Evolutionary conservation across 306 rosid species (phyloP).

Genomic region (Astragalus membranaceus): DNA sequence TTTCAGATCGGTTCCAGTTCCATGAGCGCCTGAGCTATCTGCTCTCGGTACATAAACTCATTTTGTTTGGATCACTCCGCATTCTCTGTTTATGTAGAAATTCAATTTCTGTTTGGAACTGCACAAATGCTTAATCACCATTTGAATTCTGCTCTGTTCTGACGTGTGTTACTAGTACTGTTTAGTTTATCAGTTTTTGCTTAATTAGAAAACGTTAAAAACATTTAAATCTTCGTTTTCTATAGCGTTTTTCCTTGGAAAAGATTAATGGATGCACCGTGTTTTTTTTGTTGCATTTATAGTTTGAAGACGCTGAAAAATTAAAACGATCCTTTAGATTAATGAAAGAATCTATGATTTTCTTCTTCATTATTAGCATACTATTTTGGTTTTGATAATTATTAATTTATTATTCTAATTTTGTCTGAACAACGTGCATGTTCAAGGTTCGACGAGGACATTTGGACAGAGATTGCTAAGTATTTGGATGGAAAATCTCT

Average conservation of each 20-base stretch:
- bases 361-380: background rate
- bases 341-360: background rate
- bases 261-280: background rate
- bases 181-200: background rate
- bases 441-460: slow-evolving; percentile 71
- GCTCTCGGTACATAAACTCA: background rate
- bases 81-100: background rate
- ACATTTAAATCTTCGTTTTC: background rate
- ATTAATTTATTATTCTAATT: background rate
- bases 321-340: background rate
- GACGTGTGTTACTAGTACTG: background rate
- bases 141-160: background rate
- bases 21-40: background rate
- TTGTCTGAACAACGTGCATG: background rate
- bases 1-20: background rate
- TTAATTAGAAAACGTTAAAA: background rate
- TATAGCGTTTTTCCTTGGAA: background rate
- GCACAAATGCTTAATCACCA: background rate
- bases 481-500: slow-evolving; percentile 75
- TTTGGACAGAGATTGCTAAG: slow-evolving; percentile 91
- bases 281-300: background rate
- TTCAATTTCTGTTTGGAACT: background rate
- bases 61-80: background rate
- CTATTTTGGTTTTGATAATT: background rate
- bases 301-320: background rate